Base-by-base conservation (phyloP, 148 eudicot species). In the Nepenthes mirabilis region DNA sequence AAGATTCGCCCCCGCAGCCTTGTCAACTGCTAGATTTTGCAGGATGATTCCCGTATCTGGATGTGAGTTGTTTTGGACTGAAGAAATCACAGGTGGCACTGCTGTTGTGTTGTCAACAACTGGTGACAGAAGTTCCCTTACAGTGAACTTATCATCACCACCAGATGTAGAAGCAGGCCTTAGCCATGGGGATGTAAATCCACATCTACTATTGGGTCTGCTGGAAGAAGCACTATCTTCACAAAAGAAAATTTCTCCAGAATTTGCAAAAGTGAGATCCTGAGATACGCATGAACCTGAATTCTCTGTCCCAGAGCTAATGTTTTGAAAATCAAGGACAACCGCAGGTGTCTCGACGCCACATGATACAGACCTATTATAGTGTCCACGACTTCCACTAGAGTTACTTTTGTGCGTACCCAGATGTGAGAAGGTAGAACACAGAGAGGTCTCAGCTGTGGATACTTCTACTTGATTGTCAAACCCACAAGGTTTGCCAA, bases 131-230 rank as follows among this genome's bases (percentile, higher is more conserved):
- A 70, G 80, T 65, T 88, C 90, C 62, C 78, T 82, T 11, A 83
- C 87, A 52, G 90, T 88, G 72, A 79, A 88, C 75, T 88, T 82
- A 57, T 93, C 91, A 71, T 82, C 82, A 66, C 75, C 83, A 45
- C 52, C 69, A 40, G 76, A 65, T 59, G 72, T 67, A 52, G 83
- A 73, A 32, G 64, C 52, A 48, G 73, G 66, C 55, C 71, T 77
- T 51, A 72, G 70, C 67, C 66, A 61, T 5, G 75, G 59, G 54
- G 70, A 62, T 53, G 55, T 53, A 74, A 5, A 12, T 49, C 87
- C 79, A 53, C 70, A 65, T 65, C 59, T 71, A 58, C 69, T 56
- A 58, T 56, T 53, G 54, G 68, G 65, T 73, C 71, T 72, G 60
- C 68, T 60, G 54, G 75, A 52, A 60, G 70, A 52, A 59, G 52